A percentile compares a stretch with the other conserved stretches of the same genome.
Conservation (phyloP, 768 basidiomycete species). For the Naematelia aurantialba region DNA sequence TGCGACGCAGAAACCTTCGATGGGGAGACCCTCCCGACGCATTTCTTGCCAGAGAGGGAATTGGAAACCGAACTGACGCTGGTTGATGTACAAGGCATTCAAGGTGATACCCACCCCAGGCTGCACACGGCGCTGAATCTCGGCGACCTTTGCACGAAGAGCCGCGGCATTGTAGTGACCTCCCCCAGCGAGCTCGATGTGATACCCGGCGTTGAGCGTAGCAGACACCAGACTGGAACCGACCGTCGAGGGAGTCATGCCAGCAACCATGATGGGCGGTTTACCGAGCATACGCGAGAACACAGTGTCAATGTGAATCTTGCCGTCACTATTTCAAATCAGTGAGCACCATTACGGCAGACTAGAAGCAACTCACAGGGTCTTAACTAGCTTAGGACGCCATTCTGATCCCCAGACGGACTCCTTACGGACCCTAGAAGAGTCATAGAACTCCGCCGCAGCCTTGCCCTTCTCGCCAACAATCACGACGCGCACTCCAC, state of each 20-base stretch:
- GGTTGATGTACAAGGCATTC: slow-evolving; percentile 97
- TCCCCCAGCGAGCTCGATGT: slow-evolving; percentile 94
- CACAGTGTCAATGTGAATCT: slow-evolving; percentile 86
- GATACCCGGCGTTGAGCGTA: slow-evolving; percentile 86
- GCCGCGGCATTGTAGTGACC: slow-evolving; percentile 92
- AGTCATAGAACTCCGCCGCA: slow-evolving; percentile 76
- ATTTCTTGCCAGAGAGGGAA: slow-evolving; percentile 97
- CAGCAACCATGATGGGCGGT: slow-evolving; percentile 98
- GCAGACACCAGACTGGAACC: slow-evolving; percentile 92
- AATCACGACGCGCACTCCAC: slow-evolving; percentile 84
- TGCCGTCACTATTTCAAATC: slow-evolving; percentile 68
- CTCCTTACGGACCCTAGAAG: slow-evolving; percentile 65
- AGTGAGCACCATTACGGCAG: not conserved
- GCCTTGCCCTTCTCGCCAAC: slow-evolving; percentile 87
- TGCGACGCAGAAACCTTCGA: slow-evolving; percentile 99
- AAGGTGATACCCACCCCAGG: slow-evolving; percentile 87
- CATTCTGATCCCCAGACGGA: slow-evolving; percentile 89
- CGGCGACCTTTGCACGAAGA: slow-evolving; percentile 83
- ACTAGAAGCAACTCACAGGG: slow-evolving; percentile 59
- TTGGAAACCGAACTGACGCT: slow-evolving; percentile 94
- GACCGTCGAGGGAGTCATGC: slow-evolving; percentile 98
- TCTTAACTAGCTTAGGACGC: slow-evolving; percentile 78
- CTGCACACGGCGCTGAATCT: slow-evolving; percentile 80
- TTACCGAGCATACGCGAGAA: slow-evolving; percentile 95
- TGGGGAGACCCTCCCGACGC: slow-evolving; percentile 86